Conservation (phyloP, 352 stramenopile species). For the Peronospora belbahrii region DNA sequence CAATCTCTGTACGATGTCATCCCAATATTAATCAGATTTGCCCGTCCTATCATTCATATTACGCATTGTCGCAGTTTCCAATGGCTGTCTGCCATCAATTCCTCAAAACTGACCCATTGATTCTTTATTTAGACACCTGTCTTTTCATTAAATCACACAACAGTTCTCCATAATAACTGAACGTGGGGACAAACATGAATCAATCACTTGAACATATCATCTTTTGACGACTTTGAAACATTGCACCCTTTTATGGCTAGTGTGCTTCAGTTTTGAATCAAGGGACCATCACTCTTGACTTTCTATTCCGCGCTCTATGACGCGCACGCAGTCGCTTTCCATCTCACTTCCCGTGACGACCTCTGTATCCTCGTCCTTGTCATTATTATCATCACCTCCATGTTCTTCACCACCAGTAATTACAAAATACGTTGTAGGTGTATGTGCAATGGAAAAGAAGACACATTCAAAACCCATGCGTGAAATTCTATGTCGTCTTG, state of each 20-base stretch:
- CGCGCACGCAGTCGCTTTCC: conserved; percentile 25
- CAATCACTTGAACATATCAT: too few species aligned
- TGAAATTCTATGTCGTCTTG: conserved; percentile 91
- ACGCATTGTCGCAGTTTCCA: neutral
- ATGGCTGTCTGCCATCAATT: conserved; percentile 3
- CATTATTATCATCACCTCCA: conserved; percentile 11
- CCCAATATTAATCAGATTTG: too few species aligned
- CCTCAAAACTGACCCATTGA: too few species aligned
- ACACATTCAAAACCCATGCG: conserved; percentile 94
- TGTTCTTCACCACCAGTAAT: conserved; percentile 16
- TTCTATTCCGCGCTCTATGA: conserved; percentile 14
- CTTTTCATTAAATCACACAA: too few species aligned
- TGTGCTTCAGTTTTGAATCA: too few species aligned
- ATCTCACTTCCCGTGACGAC: conserved; percentile 7
- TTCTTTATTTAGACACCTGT: too few species aligned
- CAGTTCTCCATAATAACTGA: too few species aligned
- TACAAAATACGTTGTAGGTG: conserved; percentile 86
- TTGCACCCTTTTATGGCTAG: too few species aligned
- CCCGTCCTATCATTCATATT: too few species aligned
- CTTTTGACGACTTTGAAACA: too few species aligned
- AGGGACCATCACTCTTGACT: conserved; percentile 19
- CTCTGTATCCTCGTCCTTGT: conserved; percentile 4
- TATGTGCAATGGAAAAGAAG: conserved; percentile 99
- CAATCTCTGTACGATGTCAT: too few species aligned
- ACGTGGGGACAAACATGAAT: too few species aligned